Evolutionary conservation across 352 stramenopile genomes (phyloP), one percentile per base, ranked within the genome.

Genomic region (Pythium apleroticum): DNA sequence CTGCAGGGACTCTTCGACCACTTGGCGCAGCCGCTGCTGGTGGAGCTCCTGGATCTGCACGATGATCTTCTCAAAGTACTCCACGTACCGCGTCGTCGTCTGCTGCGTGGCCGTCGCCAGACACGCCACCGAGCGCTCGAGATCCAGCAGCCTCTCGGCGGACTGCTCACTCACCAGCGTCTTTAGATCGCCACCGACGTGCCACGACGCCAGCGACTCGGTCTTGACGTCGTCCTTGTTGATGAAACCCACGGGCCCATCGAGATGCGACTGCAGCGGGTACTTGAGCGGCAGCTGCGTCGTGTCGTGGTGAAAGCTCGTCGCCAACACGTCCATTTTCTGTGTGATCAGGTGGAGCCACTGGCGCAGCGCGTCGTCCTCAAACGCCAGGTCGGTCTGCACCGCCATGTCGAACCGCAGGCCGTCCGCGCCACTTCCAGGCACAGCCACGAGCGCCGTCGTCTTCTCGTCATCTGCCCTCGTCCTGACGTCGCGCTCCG

Each of bases 11-110:
- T 88, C 78, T 10, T 78, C 68, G 19, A 85, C 72, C 0, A 87
- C 78, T 49, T 64, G 69, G 52, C 84, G 77, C 27, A 90, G 73
- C 11, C 72, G 77, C 10, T 84, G 74, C 27, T 88, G 72, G 43
- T 90, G 81, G 46, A 81, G 71, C 15, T 64, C 65, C 60, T 87
- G 78, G 31, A 90, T 66, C 59, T 88, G 73, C n/a, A 71, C 52
- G 17, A 87, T 60, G 9, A 78, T 73, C 28, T 65, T 59, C 52
- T 88, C 78, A 52, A 84, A 87, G 35, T 75, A 75, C 12, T 60
- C 56, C 37, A 81, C 68, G 50, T 83, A 76, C 8, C 71, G 63
- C 6, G 53, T 66, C 27, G 72, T 73, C 25, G 81, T 72, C 25
- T 65, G 37, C 24, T 78, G 60, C 3, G 82, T 71, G 0, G 73